phyloP scores from a whole-genome alignment of 169 alveolate species.

The Eimeria praecox region DNA sequence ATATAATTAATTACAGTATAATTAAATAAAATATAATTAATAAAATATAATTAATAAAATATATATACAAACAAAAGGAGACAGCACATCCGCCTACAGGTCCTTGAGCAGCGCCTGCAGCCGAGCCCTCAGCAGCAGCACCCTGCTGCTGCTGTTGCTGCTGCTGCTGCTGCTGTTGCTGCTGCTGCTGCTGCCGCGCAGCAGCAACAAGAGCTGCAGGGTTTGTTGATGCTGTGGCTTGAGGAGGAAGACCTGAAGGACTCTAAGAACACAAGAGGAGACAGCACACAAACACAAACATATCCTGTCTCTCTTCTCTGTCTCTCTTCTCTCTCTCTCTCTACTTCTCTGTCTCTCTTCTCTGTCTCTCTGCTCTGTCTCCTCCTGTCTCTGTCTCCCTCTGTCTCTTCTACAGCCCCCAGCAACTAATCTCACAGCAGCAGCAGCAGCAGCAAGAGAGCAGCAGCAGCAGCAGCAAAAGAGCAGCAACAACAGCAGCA shows the following conservation, averaged over 20 bases:
- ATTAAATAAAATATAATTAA: not conserved
- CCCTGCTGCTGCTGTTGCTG: slow-evolving; percentile 58
- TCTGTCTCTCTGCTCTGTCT: too few species aligned
- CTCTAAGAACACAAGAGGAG: not conserved
- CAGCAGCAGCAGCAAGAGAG: slow-evolving; percentile 36
- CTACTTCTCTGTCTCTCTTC: too few species aligned
- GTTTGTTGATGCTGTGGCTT: slow-evolving; percentile 41
- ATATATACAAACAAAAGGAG: not conserved
- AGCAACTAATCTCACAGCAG: slow-evolving; percentile 9
- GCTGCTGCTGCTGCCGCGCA: too few species aligned
- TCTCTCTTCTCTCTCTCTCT: too few species aligned
- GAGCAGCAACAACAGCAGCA: too few species aligned
- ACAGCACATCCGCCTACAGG: not conserved
- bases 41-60: not conserved
- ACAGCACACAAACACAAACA: too few species aligned
- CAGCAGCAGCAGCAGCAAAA: slow-evolving; percentile 35
- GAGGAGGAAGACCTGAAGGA: slow-evolving; percentile 12
- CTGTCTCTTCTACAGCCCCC: too few species aligned
- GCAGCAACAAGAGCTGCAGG: slow-evolving; percentile 61
- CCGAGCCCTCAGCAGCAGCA: slow-evolving; percentile 19
- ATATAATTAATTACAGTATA: not conserved
- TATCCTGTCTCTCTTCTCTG: too few species aligned
- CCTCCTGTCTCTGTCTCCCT: too few species aligned
- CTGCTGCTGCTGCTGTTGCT: slow-evolving; percentile 51
- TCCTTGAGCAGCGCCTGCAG: slow-evolving; percentile 37